These are phyloP conservation scores for Debaryomyces singareniensis DNA, from an alignment of 1,139 yeast genomes.

Conservation along the genomic window DNA sequence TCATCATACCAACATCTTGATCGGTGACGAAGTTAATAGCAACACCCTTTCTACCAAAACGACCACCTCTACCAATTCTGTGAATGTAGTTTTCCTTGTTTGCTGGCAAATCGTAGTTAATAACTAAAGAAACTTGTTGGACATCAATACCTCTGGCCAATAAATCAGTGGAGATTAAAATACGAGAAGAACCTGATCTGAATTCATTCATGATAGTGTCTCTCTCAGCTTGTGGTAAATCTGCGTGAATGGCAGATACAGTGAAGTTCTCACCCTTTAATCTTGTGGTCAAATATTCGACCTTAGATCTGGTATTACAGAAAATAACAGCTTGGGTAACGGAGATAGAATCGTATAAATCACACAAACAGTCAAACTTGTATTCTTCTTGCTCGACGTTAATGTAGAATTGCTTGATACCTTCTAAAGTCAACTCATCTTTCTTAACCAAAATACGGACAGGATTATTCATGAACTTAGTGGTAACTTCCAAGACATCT, in stretches of 20 bases:
- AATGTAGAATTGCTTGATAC: constrained; percentile 94
- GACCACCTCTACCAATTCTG: constrained; percentile 99
- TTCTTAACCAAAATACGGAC: constrained; percentile 95
- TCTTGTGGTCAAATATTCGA: constrained; percentile 85
- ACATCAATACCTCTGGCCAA: constrained; percentile 99
- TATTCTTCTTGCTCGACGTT: constrained; percentile 89
- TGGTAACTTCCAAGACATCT: constrained; percentile 93
- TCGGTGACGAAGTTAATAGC: constrained; percentile 96
- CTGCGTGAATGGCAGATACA: constrained; percentile 97
- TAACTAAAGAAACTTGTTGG: constrained; percentile 96
- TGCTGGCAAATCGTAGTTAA: constrained; percentile 95
- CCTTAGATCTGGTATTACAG: constrained; percentile 99
- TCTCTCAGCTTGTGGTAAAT: constrained; percentile 94
- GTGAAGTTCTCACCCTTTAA: constrained; percentile 86
- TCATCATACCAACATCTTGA: constrained; percentile 87
- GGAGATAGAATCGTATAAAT: constrained; percentile 94
- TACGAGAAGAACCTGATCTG: constrained; percentile 97
- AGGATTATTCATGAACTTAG: constrained; percentile 96
- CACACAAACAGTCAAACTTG: constrained; percentile 95
- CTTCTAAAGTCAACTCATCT: constrained; percentile 97
- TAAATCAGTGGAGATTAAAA: constrained; percentile 92
- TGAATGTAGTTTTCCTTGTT: constrained; percentile 98
- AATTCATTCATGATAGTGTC: constrained; percentile 98
- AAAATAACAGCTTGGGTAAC: constrained; percentile 98
- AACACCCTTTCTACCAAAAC: constrained; percentile 99